A percentile compares a stretch with the other conserved stretches of the same genome.
phyloP scores from a whole-genome alignment of 2,329 filamentous ascomycete genomes.

The Scedosporium minutisporum region DNA sequence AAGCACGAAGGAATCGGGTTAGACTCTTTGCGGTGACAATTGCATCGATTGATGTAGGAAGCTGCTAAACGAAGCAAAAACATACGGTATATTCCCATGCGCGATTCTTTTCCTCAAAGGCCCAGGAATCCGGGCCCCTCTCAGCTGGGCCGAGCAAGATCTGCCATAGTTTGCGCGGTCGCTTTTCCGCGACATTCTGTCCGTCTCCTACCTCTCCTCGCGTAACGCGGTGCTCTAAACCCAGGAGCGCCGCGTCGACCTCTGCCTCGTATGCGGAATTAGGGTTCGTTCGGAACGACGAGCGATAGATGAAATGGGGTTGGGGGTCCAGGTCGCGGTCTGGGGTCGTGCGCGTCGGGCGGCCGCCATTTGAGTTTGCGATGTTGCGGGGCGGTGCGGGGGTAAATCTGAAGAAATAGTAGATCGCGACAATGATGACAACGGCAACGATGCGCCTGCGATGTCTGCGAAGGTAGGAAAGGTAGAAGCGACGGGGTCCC shows the following conservation, averaged over 20 bases:
- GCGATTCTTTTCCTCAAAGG: neutral
- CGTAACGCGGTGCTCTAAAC: neutral
- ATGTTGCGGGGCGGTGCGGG: neutral
- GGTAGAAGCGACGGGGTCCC: neutral
- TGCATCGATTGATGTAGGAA: neutral
- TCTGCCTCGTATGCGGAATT: neutral
- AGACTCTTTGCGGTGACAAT: neutral
- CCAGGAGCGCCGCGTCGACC: neutral
- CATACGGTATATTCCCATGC: neutral
- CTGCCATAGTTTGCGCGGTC: neutral
- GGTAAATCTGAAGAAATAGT: neutral
- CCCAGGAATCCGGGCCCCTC: neutral
- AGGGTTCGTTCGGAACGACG: neutral
- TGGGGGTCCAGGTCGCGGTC: neutral
- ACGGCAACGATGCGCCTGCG: neutral
- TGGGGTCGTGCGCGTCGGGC: neutral
- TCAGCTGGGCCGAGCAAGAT: neutral
- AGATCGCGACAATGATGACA: neutral
- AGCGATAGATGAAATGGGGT: neutral
- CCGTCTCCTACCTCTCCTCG: neutral
- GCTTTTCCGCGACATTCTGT: neutral
- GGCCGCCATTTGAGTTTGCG: neutral
- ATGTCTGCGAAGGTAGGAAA: neutral
- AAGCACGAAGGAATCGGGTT: neutral
- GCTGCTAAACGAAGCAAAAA: neutral